Evolutionary conservation across 2,329 filamentous ascomycete species (phyloP).

Genomic region (Ophiostoma tasmaniense): DNA sequence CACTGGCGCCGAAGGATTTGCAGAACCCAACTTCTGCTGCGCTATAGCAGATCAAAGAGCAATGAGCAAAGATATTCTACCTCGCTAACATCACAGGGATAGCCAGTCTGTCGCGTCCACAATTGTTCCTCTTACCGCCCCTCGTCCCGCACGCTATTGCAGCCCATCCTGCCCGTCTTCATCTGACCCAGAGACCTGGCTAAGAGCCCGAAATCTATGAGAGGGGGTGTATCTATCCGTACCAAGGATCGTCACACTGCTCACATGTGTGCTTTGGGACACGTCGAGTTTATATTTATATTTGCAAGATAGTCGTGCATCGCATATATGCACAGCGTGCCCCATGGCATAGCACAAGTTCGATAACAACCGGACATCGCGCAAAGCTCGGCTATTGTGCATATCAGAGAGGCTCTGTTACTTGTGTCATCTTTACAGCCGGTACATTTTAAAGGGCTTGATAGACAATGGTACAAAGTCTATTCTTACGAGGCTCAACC

Average conservation of each 20-base stretch:
- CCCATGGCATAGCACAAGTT: background rate
- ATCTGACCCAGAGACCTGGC: background rate
- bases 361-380: background rate
- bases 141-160: background rate
- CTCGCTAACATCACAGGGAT: background rate
- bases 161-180: background rate
- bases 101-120: background rate
- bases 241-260: background rate
- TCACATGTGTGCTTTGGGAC: background rate
- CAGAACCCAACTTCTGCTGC: background rate
- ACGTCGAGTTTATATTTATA: background rate
- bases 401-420: background rate
- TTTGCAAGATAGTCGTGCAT: background rate
- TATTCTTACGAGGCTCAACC: background rate
- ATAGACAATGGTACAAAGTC: background rate
- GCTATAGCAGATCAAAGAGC: background rate
- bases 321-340: background rate
- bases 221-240: background rate
- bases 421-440: background rate
- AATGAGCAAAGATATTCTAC: background rate
- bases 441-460: background rate
- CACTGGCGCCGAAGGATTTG: background rate
- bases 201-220: background rate
- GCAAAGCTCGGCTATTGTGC: background rate
- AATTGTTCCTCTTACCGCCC: background rate